Base-by-base conservation (phyloP, 805 yeast genomes). In the Yarrowia sp. region DNA sequence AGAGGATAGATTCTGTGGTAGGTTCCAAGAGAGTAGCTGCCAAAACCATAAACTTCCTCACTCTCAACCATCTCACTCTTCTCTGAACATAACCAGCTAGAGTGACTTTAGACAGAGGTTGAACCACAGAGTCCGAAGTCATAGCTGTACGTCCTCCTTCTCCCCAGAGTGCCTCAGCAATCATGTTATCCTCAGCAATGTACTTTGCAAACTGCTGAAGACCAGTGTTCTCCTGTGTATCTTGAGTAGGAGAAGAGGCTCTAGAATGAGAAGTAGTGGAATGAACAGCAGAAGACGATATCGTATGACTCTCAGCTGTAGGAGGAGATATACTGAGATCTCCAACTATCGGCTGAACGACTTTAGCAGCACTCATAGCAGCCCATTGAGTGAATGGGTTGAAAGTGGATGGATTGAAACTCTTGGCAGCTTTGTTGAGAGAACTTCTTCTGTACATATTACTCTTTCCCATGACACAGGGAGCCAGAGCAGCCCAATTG, bases 151-250 rank as follows among this genome's bases (percentile, higher is more conserved):
- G 88, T 28, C 89, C 86, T 38, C 80, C 79, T 28, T 66, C 69
- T 58, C 85, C 84, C 96, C 96, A 91, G 15, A 91, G 73, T 0
- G 91, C 89, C 57, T 89, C 90, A 5, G 90, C 96, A 67, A 91
- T 91, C 96, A 90, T 89, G 74, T 91, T 91, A 74, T 91, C 97
- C 73, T 91, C 97, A 6, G 96, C 96, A 71, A 91, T 91, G 73
- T 87, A 92, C 65, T 85, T 79, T 8, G 96, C 85, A 74, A 92
- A 91, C 65, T 85, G 84, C 61, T 85, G 80, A 47, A 92, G 79
- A 0, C 93, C 89, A 5, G 64, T 58, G 28, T 58, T 58, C 8
- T 43, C 51, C 3, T 41, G 38, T 1, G 48, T 2, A 6, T 55
- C 48, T 4, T 42, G 45, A 2, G 62, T 32, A 2, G 62, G 48